Evolutionary conservation across 148 eudicot species (phyloP), one percentile per base, ranked within the genome.

Genomic region (Silene uniflora): DNA sequence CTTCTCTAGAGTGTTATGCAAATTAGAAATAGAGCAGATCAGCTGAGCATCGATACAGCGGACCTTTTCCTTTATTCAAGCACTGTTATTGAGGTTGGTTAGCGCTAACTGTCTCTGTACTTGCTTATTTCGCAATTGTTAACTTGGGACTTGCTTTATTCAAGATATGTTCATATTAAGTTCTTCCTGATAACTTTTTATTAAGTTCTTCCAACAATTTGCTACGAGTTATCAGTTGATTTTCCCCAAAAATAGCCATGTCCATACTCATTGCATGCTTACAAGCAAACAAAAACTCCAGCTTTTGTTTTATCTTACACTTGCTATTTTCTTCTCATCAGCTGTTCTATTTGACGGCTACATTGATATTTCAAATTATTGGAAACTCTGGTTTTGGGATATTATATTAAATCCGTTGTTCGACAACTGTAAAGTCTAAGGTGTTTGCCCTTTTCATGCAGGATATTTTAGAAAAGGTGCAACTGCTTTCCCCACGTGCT

Each of bases 11-110:
- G 99, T 84, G 82, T 95, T 86, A 93, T 92, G 82, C 99, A 95
- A 83, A 92, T 95, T 81, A 94, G 91, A 78, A 86, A 92, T 62
- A 88, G 99, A 76, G 97, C 99, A 69, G 94, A 92, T 73, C 91
- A 97, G 27, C 78, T 95, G 87, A 77, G 80, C 69, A 92, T 95
- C 77, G 83, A 67, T 39, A 76, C 97, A 62, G 92, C 88, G 78
- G 87, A 91, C 63, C 88, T 95, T 39, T 92, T 80, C 77, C 83
- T 95, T 63, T 87, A 95, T 84, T 90, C 99, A 32, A 88, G 93
- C 83, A 92, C 99, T 58, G 92, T 89, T 78, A 73, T 92, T 79
- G 89, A 92, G 97, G 99, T 95, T 79, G 73, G 79, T 73, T 23
- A 42, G 24, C 7, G 10, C 49, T 23, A 11, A n/a, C 46, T 79